Evolutionary conservation across 352 stramenopile species (phyloP).

Genomic region (Pythium insidiosum): DNA sequence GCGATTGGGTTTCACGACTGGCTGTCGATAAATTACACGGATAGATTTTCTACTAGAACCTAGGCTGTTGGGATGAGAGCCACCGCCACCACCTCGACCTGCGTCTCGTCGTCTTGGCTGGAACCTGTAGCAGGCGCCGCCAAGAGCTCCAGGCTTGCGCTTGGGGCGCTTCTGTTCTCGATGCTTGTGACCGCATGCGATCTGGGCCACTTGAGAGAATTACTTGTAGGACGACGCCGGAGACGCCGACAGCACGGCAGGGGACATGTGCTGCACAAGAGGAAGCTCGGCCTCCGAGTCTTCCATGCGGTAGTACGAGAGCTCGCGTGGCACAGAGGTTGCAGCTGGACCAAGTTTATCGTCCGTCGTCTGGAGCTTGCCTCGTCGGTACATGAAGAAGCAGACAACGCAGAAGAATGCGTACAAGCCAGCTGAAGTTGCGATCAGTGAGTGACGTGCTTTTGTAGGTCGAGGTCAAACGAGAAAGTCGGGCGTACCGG

Average conservation of each 20-base stretch:
- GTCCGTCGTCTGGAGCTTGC: conserved; percentile 35
- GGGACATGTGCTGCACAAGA: conserved; percentile 60
- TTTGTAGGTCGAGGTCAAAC: too few species aligned
- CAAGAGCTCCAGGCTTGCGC: too few species aligned
- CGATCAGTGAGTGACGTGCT: neutral
- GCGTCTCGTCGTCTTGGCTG: too few species aligned
- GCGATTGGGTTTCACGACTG: too few species aligned
- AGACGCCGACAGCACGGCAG: conserved; percentile 23
- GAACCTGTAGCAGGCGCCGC: too few species aligned
- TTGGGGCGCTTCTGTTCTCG: neutral
- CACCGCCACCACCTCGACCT: too few species aligned
- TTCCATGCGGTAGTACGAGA: conserved; percentile 49
- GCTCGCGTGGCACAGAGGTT: conserved; percentile 32
- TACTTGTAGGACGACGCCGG: neutral
- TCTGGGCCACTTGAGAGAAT: neutral
- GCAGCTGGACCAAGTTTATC: conserved; percentile 30
- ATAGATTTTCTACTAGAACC: too few species aligned
- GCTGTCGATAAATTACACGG: too few species aligned
- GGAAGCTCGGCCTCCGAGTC: conserved; percentile 69
- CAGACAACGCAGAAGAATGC: conserved; percentile 29
- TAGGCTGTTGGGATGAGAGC: too few species aligned
- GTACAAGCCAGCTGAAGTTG: conserved; percentile 38
- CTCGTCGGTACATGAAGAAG: conserved; percentile 51
- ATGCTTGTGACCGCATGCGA: conserved; percentile 1
- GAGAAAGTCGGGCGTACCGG: conserved; percentile 32